phyloP scores from a whole-genome alignment of 805 yeast species.

The Yamadazyma nakazawae region DNA sequence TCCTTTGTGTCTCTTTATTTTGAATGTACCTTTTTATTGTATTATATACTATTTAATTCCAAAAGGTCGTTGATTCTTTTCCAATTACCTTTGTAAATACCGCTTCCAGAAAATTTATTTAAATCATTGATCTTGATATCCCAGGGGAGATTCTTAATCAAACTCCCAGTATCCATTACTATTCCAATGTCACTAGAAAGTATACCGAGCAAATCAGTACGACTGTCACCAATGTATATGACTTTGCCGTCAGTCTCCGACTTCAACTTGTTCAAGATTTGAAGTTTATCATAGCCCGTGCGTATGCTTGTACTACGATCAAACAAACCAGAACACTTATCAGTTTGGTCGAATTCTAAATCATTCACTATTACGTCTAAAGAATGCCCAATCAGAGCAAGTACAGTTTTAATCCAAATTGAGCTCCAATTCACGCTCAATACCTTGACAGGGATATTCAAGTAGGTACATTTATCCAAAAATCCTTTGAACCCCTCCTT shows the following conservation, averaged over 20 bases:
- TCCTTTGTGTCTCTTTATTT: not conserved
- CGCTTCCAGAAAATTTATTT: not conserved
- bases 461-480: constrained; percentile 17
- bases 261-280: constrained; percentile 14
- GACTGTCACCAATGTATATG: constrained; percentile 60
- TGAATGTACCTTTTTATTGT: constrained; percentile 1
- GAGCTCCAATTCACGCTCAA: constrained; percentile 66
- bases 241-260: constrained; percentile 15
- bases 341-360: constrained; percentile 32
- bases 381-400: constrained; percentile 13
- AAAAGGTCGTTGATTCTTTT: constrained; percentile 2
- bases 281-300: constrained; percentile 54
- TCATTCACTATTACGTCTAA: constrained; percentile 44
- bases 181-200: constrained; percentile 46
- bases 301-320: constrained; percentile 26
- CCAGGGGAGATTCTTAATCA: constrained; percentile 20
- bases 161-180: constrained; percentile 37
- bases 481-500: constrained; percentile 40
- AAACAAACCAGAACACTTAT: constrained; percentile 30
- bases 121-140: constrained; percentile 3
- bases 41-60: constrained; percentile 6
- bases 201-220: constrained; percentile 55
- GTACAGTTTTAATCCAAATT: constrained; percentile 37
- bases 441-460: constrained; percentile 37
- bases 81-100: constrained; percentile 5